Evolutionary conservation across 2,329 filamentous ascomycete genomes (phyloP).

Genomic region (Fusarium globosum): DNA sequence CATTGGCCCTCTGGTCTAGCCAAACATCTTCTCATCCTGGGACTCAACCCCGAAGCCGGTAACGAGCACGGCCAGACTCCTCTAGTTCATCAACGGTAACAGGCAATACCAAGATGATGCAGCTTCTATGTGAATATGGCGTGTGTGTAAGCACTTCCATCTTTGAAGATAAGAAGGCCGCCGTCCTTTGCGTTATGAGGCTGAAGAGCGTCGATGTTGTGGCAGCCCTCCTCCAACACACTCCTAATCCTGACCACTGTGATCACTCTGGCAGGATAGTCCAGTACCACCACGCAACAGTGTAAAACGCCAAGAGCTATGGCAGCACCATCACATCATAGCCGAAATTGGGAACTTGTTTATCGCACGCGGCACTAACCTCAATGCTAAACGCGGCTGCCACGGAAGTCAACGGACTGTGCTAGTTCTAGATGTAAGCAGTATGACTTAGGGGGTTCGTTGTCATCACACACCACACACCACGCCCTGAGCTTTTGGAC

Average conservation of each 20-base stretch:
- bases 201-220: accelerated
- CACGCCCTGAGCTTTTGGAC: accelerated
- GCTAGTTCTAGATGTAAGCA: not conserved
- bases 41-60: accelerated
- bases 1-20: accelerated
- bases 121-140: not conserved
- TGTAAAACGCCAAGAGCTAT: accelerated
- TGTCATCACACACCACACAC: not conserved
- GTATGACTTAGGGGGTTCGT: accelerated
- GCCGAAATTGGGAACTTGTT: accelerated
- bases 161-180: accelerated
- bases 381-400: accelerated
- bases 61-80: accelerated
- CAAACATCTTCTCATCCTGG: accelerated
- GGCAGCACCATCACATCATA: accelerated
- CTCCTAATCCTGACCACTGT: accelerated
- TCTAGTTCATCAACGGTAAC: not conserved
- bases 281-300: not conserved
- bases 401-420: accelerated
- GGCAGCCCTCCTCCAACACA: accelerated
- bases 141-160: accelerated
- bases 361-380: not conserved
- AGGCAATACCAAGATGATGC: not conserved
- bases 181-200: accelerated
- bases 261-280: accelerated